Conservation (phyloP, 148 eudicot genomes). For the Linanthus parryae region DNA sequence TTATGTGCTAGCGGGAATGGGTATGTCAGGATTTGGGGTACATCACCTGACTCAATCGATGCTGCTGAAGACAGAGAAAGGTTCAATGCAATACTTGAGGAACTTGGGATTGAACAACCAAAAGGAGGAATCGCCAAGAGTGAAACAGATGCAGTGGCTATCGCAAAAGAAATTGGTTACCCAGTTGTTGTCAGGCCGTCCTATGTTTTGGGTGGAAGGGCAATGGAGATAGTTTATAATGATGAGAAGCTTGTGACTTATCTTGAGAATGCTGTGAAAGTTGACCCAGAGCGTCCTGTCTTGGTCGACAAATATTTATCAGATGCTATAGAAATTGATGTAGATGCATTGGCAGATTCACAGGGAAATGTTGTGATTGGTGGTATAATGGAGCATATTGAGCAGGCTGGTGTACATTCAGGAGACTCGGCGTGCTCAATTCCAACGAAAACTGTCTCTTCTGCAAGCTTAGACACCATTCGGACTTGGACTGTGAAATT, state of each 20-base stretch:
- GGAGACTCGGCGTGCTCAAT: conserved; percentile 95
- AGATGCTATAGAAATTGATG: conserved; percentile 88
- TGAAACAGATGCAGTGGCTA: conserved; percentile 74
- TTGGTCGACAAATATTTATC: conserved; percentile 72
- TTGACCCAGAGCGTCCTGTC: conserved; percentile 94
- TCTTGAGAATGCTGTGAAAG: conserved; percentile 76
- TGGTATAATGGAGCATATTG: conserved; percentile 98
- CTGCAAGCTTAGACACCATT: conserved; percentile 62
- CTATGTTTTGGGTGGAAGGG: conserved; percentile 93
- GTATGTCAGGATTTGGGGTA: conserved; percentile 92
- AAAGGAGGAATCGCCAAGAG: conserved; percentile 94
- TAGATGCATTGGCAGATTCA: conserved; percentile 78
- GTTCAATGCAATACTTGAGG: conserved; percentile 80
- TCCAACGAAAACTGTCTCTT: conserved; percentile 73
- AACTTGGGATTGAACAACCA: conserved; percentile 80
- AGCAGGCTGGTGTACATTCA: conserved; percentile 98
- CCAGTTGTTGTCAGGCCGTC: conserved; percentile 98
- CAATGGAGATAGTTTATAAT: conserved; percentile 95
- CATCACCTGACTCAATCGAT: conserved; percentile 93
- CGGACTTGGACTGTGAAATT: conserved; percentile 85
- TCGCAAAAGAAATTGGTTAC: conserved; percentile 92
- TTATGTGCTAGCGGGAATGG: conserved; percentile 68
- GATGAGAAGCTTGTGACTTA: conserved; percentile 77
- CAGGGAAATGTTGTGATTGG: conserved; percentile 94
- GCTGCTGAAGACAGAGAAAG: conserved; percentile 98